Conservation (phyloP, 768 basidiomycete genomes). For the Hemileccinum rubropunctum region DNA sequence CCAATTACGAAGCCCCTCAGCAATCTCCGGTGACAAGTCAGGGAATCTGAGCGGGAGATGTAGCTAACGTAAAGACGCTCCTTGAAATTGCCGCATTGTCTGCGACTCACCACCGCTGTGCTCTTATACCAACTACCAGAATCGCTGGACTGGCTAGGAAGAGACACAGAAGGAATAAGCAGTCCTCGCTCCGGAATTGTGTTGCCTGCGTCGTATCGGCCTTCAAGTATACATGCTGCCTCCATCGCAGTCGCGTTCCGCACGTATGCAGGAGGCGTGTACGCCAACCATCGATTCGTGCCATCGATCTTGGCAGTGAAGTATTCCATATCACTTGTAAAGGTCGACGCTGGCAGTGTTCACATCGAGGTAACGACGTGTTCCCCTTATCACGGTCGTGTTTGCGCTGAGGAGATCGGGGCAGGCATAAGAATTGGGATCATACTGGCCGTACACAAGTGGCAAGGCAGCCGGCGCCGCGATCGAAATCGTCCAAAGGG, state of each 20-base stretch:
- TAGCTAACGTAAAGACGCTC: slow-evolving; percentile 2
- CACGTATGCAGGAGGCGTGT: slow-evolving; percentile 15
- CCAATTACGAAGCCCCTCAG: not conserved
- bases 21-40: not conserved
- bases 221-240: slow-evolving; percentile 5
- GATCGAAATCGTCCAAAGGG: not conserved
- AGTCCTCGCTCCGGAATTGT: slow-evolving; percentile 1
- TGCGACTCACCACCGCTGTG: not conserved
- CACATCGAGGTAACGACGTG: slow-evolving; percentile 1
- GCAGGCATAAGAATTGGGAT: not conserved
- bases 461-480: not conserved
- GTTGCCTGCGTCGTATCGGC: not conserved
- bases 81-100: not conserved
- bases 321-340: not conserved
- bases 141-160: not conserved
- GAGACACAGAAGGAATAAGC: not conserved
- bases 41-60: not conserved
- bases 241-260: slow-evolving; percentile 3
- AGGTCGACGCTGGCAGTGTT: not conserved
- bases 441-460: not conserved
- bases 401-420: not conserved
- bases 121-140: not conserved
- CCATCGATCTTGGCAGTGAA: not conserved
- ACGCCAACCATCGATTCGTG: slow-evolving; percentile 4
- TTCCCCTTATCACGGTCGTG: not conserved